Base-by-base conservation (phyloP, 805 yeast genomes). In the Kregervanrija delftensis region DNA sequence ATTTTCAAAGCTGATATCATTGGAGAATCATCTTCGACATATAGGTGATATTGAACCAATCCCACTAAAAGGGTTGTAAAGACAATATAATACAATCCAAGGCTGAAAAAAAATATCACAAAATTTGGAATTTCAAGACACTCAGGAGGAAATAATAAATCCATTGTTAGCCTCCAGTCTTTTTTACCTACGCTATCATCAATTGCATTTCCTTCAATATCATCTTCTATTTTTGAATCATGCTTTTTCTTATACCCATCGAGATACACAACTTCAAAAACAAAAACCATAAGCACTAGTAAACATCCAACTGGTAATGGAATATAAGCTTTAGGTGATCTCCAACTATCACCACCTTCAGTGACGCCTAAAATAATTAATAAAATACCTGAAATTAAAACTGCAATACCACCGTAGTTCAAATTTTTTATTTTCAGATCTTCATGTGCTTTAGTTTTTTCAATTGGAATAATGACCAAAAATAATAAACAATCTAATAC, bases 331-430 rank as follows among this genome's bases (percentile, higher is more conserved):
- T 58, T 53, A 1, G 76, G 69, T 1, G 59, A 44, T 3, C 57
- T 56, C 77, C 77, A 73, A 1, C 56, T 53, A 5, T 61, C 63
- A 17, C 76, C 76, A 15, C 73, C 75, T 49, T 71, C 69, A 0
- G 73, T 71, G 39, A 73, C 57, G 0, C 75, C 79, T 8, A 67
- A 59, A 28, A 72, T 70, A 3, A 71, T 49, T 32, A 73, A 51
- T 3, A 71, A 35, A 3, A 61, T 49, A 0, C 73, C 74, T 14
- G 52, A 40, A 15, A 72, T 65, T 11, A 70, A 46, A 11, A 64
- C 11, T 0, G 56, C 8, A 0, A 64, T 56, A 10, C 72, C 75
- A 13, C 50, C 45, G 47, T 55, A 69, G 42, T 73, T 71, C 32
- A 72, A 40, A 45, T 67, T 49, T 41, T 30, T 47, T 10, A 60